Evolutionary conservation across 768 basidiomycete species (phyloP).

Genomic region (Boletus insuetus): DNA sequence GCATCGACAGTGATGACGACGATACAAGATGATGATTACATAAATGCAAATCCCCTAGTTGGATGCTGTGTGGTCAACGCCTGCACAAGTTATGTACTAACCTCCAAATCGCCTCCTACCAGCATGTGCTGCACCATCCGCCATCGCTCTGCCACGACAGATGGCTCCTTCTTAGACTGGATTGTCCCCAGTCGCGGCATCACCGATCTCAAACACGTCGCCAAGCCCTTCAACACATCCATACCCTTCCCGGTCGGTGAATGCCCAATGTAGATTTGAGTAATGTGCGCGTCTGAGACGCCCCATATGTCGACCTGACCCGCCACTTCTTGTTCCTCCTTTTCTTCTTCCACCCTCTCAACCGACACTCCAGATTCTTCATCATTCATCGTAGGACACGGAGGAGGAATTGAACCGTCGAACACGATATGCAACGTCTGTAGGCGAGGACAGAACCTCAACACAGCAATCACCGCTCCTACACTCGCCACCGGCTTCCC

Average conservation of each 20-base stretch:
- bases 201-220: slow-evolving; percentile 7
- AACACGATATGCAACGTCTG: slow-evolving; percentile 14
- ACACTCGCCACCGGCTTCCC: slow-evolving; percentile 11
- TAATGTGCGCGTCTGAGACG: slow-evolving; percentile 4
- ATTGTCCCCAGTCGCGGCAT: slow-evolving; percentile 12
- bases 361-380: too few relatives aligned
- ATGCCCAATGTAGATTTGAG: slow-evolving; percentile 14
- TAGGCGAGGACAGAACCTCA: slow-evolving; percentile 11
- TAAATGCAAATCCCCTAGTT: too few relatives aligned
- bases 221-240: not conserved
- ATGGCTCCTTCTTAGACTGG: not conserved
- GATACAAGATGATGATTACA: too few relatives aligned
- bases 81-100: not conserved
- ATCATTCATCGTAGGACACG: not conserved
- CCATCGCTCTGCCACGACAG: too few relatives aligned
- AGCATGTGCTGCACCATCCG: too few relatives aligned
- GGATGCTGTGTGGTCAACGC: too few relatives aligned
- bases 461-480: slow-evolving; percentile 11
- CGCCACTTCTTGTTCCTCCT: not conserved
- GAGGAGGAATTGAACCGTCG: slow-evolving; percentile 11
- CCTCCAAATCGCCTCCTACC: too few relatives aligned
- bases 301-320: not conserved
- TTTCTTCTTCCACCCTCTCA: not conserved
- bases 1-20: too few relatives aligned
- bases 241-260: slow-evolving; percentile 3